These are phyloP conservation scores for Aspergillus piperis DNA, from an alignment of 2,329 filamentous ascomycete genomes.

Conservation along the genomic window DNA sequence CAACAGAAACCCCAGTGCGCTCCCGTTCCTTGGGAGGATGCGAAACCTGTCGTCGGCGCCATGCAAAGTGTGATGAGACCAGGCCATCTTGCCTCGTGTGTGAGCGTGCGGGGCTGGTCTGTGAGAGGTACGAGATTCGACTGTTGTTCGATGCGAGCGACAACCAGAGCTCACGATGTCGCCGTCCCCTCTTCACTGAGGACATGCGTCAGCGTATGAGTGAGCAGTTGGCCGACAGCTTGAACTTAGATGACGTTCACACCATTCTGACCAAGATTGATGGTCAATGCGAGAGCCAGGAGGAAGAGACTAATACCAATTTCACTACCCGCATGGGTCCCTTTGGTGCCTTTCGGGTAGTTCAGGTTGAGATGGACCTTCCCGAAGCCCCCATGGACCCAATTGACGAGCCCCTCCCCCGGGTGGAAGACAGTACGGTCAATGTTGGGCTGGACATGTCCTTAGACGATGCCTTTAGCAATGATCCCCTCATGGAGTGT, in stretches of 20 bases:
- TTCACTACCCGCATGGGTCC: not conserved
- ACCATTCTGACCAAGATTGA: slow-evolving; percentile 30
- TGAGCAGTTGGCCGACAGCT: slow-evolving; percentile 35
- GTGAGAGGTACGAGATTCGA: slow-evolving; percentile 45
- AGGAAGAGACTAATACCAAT: not conserved
- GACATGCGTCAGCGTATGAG: slow-evolving; percentile 39
- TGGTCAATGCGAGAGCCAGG: slow-evolving; percentile 23
- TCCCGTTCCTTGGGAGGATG: slow-evolving; percentile 12
- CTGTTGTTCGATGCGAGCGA: slow-evolving; percentile 40
- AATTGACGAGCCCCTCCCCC: not conserved
- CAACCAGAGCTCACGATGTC: slow-evolving; percentile 33
- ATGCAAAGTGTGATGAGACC: slow-evolving; percentile 50
- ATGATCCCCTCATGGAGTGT: slow-evolving; percentile 10
- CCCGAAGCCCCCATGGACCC: not conserved
- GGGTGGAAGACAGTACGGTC: not conserved
- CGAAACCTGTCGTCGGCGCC: slow-evolving; percentile 41
- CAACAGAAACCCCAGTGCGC: not conserved
- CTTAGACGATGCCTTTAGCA: not conserved
- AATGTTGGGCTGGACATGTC: not conserved
- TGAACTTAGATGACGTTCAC: slow-evolving; percentile 27
- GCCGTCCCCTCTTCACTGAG: slow-evolving; percentile 49
- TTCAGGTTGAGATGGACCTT: not conserved
- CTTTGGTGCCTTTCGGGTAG: slow-evolving; percentile 3
- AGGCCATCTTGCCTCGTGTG: slow-evolving; percentile 46
- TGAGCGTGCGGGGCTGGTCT: slow-evolving; percentile 35